Percentiles rank a stretch among this genome's conserved stretches.
Evolutionary conservation across 345 rosid species (phyloP).

Genomic region (Raphanus sativus): DNA sequence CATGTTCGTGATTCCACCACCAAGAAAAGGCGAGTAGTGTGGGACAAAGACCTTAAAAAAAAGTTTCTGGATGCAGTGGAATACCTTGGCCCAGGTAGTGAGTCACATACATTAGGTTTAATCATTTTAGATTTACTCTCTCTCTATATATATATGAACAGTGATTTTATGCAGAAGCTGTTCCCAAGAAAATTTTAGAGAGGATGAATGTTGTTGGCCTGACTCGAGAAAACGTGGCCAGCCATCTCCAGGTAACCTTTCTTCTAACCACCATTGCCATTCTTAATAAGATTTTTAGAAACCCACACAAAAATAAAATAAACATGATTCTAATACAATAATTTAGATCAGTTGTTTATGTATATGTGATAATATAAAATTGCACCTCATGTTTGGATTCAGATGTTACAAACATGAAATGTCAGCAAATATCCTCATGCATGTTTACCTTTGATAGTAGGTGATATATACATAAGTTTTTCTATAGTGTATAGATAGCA

Average conservation of each 20-base stretch:
- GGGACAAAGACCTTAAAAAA: slow-evolving; percentile 72
- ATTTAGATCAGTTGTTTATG: not conserved
- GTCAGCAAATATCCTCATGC: not conserved
- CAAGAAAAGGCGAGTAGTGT: slow-evolving; percentile 73
- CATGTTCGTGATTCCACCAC: slow-evolving; percentile 55
- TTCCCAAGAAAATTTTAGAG: slow-evolving; percentile 80
- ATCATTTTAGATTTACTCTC: not conserved
- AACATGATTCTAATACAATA: not conserved
- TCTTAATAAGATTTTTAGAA: not conserved
- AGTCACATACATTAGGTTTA: slow-evolving; percentile 20
- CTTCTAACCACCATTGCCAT: not conserved
- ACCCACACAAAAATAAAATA: not conserved
- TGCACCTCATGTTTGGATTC: not conserved
- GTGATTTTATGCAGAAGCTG: slow-evolving; percentile 56
- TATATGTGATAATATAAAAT: not conserved
- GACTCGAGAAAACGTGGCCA: slow-evolving; percentile 78
- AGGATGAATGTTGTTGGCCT: slow-evolving; percentile 70
- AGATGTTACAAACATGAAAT: not conserved
- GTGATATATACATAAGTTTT: not conserved
- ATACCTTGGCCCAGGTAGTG: slow-evolving; percentile 60
- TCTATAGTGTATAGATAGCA: not conserved
- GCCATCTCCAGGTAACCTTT: slow-evolving; percentile 77
- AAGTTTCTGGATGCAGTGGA: slow-evolving; percentile 68
- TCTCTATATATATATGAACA: not conserved
- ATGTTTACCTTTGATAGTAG: not conserved